Evolutionary conservation across 2,329 filamentous ascomycete genomes (phyloP).

Genomic region (Ophiostoma montium): DNA sequence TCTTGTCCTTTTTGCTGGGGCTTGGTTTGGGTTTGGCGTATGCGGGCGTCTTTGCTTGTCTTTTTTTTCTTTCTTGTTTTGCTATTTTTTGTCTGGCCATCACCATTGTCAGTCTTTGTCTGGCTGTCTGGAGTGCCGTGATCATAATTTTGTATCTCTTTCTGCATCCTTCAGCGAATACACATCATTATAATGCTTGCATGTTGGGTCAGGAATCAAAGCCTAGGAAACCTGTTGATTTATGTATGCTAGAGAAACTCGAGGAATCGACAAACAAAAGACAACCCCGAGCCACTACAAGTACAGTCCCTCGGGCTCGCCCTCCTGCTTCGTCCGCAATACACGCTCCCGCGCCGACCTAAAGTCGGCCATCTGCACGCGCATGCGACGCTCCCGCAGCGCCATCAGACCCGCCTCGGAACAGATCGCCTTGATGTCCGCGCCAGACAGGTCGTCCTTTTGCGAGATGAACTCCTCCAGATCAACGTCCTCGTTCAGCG

Average conservation of each 20-base stretch:
- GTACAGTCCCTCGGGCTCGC: conserved; percentile 95
- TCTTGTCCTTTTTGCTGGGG: neutral
- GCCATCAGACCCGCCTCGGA: conserved; percentile 93
- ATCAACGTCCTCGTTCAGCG: conserved; percentile 87
- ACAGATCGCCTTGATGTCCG: conserved; percentile 98
- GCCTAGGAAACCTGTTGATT: too few relatives aligned
- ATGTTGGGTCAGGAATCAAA: too few relatives aligned
- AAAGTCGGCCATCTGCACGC: conserved; percentile 98
- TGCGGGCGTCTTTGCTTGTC: neutral
- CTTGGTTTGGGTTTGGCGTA: neutral
- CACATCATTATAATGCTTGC: too few relatives aligned
- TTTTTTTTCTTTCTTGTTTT: neutral
- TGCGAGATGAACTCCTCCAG: conserved; percentile 96
- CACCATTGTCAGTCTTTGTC: too few relatives aligned
- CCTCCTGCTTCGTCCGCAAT: conserved; percentile 96
- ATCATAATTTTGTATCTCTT: too few relatives aligned
- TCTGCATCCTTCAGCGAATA: neutral
- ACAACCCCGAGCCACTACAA: conserved; percentile 45
- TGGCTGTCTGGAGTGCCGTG: too few relatives aligned
- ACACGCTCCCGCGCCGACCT: conserved; percentile 83
- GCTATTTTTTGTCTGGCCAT: neutral
- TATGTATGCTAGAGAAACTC: too few relatives aligned
- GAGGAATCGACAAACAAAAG: too few relatives aligned
- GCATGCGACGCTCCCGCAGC: conserved; percentile 86
- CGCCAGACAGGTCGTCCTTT: conserved; percentile 93